Evolutionary conservation across 2,329 filamentous ascomycete species (phyloP).

Genomic region (Lasiodiplodia sp.): DNA sequence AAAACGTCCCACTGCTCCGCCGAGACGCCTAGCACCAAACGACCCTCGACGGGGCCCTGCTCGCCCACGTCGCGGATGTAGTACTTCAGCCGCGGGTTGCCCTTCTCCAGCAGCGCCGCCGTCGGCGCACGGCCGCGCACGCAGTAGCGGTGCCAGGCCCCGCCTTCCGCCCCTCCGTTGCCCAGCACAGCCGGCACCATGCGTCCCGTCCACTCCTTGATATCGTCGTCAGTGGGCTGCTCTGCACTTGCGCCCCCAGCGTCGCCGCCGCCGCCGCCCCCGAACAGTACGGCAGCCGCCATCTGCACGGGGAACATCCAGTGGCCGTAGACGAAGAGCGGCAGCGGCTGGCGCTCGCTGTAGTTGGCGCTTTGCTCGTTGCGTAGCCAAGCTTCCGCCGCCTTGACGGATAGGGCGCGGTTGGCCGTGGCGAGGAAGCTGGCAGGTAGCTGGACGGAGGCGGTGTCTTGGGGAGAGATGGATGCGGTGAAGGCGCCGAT

Average conservation of each 20-base stretch:
- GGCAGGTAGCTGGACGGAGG: neutral
- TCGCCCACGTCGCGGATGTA: slow-evolving; percentile 4
- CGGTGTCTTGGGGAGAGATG: neutral
- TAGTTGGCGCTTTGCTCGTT: neutral
- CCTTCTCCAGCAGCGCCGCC: neutral
- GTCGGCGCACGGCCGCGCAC: neutral
- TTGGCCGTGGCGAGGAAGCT: neutral
- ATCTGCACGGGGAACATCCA: slow-evolving; percentile 12
- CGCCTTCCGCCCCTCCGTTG: neutral
- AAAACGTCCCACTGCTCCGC: neutral
- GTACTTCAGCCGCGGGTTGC: neutral
- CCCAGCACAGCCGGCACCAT: neutral
- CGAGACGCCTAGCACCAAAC: slow-evolving; percentile 6
- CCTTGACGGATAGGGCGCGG: neutral
- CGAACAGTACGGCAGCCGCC: neutral
- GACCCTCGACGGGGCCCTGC: neutral
- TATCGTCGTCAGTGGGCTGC: neutral
- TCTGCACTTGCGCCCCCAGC: too few relatives aligned
- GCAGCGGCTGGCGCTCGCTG: neutral
- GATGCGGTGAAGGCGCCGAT: slow-evolving; percentile 8
- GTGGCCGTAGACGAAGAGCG: slow-evolving; percentile 27
- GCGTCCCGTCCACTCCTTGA: neutral
- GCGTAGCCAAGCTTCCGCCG: neutral
- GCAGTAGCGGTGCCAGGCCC: slow-evolving; percentile 1
- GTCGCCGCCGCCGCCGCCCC: neutral